Conservation (phyloP, 805 yeast genomes). For the Wickerhamiella sergipiensis region DNA sequence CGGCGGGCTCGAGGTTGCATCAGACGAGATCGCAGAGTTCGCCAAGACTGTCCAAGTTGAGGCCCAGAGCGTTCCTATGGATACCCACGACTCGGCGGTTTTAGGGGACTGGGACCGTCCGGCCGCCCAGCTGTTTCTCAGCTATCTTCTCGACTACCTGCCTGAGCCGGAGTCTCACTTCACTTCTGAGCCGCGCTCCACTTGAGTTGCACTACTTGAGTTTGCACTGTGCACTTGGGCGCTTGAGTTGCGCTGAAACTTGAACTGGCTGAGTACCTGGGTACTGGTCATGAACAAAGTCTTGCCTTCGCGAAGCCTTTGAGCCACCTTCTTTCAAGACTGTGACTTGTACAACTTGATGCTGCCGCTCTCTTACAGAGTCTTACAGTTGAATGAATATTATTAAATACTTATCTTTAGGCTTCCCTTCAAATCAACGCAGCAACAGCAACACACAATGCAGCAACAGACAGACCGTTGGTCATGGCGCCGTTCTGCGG, state of each 20-base stretch:
- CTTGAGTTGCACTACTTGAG: too few species aligned
- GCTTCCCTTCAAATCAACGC: constrained; percentile 3
- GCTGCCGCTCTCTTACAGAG: too few species aligned
- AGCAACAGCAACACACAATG: constrained; percentile 15
- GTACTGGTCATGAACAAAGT: too few species aligned
- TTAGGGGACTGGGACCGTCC: neutral
- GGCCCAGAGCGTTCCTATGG: neutral
- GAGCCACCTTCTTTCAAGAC: too few species aligned
- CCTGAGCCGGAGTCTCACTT: neutral
- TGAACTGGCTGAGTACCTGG: too few species aligned
- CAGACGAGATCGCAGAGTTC: constrained; percentile 11
- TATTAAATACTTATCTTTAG: too few species aligned
- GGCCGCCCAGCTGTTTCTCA: neutral
- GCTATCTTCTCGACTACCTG: neutral
- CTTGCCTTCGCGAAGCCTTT: too few species aligned
- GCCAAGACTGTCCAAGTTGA: constrained; percentile 2
- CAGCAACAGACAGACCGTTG: constrained; percentile 7
- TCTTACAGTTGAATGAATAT: neutral
- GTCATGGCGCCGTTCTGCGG: constrained; percentile 9
- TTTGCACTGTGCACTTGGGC: too few species aligned
- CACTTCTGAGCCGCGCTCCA: too few species aligned
- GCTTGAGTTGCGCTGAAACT: too few species aligned
- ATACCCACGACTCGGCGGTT: neutral
- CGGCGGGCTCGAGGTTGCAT: constrained; percentile 14
- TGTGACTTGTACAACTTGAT: too few species aligned